Evolutionary conservation across 1,284 basidiomycete species (phyloP), one percentile per base, ranked within the genome.

Genomic region (Paramarasmius palmivorus): DNA sequence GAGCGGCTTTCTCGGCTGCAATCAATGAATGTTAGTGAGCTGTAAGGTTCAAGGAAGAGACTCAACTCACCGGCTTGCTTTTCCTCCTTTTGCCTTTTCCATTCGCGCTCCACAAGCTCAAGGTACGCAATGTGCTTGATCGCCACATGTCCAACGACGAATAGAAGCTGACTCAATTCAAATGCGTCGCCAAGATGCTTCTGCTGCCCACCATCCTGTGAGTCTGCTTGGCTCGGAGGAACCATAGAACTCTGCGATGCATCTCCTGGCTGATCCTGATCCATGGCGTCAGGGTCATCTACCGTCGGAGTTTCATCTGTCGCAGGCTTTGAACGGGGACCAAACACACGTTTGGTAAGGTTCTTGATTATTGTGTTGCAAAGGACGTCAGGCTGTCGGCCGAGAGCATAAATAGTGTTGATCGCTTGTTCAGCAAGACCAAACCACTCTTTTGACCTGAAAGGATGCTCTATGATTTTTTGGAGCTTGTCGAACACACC

Each of bases 71-170:
- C 88, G 62, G 87, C 79, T 49, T 82, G 87, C 55, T 84, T 88
- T 66, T 93, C 93, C 52, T 96, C 93, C 73, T 98, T 98, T 69
- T 96, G 88, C 14, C 95, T 78, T 74, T 99, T 99, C 84, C 92
- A 92, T 68, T 99, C 96, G 36, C 95, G 79, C 71, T 99, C 96
- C n/a, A 98, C 90, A 40, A 98, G 78, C 70, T 99, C 96, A 29
- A 99, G 83, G 68, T 94, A 97, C 22, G 97, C 95, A 53, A 98
- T 93, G 59, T 99, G 95, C 71, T 98, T 98, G 72, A 99, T 92
- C 5, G 95, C 94, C 17, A 97, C 91, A 68, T 99, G 96, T 0
- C 96, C 97, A 4, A 98, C 94, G 38, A 93, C 82, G 66, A 98
- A 99, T 6, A 99, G 75, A 17, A 98, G 79, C 67, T 98, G 95